phyloP scores from a whole-genome alignment of 805 yeast species.

The Yamadazyma laniorum region DNA sequence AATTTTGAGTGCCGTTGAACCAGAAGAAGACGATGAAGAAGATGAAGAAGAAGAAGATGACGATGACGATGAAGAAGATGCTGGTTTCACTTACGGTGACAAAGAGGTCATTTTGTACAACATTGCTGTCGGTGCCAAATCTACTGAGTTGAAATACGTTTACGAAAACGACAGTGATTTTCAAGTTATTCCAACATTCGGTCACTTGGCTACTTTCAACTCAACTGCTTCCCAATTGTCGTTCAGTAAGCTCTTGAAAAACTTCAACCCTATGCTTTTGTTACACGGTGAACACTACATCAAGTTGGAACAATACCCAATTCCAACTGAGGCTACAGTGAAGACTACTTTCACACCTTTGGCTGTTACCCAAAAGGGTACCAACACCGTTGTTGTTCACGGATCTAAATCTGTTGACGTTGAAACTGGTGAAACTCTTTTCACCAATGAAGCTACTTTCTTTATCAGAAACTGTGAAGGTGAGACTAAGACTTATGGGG shows the following conservation, averaged over 20 bases:
- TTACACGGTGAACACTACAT: slow-evolving; percentile 95
- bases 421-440: slow-evolving; percentile 64
- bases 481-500: slow-evolving; percentile 44
- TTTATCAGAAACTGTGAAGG: slow-evolving; percentile 78
- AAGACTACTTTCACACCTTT: slow-evolving; percentile 65
- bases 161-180: slow-evolving; percentile 77
- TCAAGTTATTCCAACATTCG: slow-evolving; percentile 85
- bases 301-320: slow-evolving; percentile 69
- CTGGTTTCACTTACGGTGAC: slow-evolving; percentile 57
- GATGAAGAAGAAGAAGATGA: slow-evolving; percentile 41
- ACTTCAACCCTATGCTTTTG: slow-evolving; percentile 85
- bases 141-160: slow-evolving; percentile 70
- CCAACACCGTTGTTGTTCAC: slow-evolving; percentile 75
- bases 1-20: slow-evolving; percentile 63
- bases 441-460: slow-evolving; percentile 79
- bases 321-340: slow-evolving; percentile 68
- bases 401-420: slow-evolving; percentile 70
- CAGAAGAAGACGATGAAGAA: slow-evolving; percentile 47
- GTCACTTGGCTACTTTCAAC: slow-evolving; percentile 82
- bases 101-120: slow-evolving; percentile 81
- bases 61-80: slow-evolving; percentile 41
- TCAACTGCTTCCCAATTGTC: slow-evolving; percentile 56
- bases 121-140: slow-evolving; percentile 82
- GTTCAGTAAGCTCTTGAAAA: slow-evolving; percentile 61
- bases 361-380: slow-evolving; percentile 79